Evolutionary conservation across 139 green algal species (phyloP).

Genomic region (Spirogloea muscicola): DNA sequence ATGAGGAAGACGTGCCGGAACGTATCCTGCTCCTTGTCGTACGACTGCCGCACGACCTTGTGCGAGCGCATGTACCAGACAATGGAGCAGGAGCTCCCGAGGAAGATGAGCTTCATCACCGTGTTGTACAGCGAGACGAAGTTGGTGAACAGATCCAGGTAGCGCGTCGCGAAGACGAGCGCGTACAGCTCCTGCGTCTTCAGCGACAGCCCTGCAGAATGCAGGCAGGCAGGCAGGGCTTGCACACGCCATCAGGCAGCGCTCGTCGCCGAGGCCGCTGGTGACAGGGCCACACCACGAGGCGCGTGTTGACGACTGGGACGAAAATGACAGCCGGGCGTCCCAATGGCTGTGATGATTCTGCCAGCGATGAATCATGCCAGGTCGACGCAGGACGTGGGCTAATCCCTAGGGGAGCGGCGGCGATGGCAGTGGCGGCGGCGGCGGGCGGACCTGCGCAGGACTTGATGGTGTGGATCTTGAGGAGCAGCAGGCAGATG

Average conservation of each 20-base stretch:
- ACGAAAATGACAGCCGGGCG: no score
- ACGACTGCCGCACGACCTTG: conserved; percentile 81
- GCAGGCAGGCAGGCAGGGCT: no score
- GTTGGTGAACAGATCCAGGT: conserved; percentile 92
- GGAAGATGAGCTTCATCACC: conserved; percentile 96
- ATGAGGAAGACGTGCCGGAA: conserved; percentile 88
- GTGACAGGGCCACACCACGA: no score
- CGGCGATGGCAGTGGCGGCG: no score
- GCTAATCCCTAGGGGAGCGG: no score
- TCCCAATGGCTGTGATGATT: no score
- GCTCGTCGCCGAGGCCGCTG: no score
- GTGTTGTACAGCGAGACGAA: conserved; percentile 98
- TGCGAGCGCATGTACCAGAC: conserved; percentile 90
- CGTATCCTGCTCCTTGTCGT: conserved; percentile 95
- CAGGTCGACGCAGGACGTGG: no score
- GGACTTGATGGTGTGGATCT: conserved; percentile 87
- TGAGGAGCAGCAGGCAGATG: conserved; percentile 89
- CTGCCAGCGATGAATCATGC: no score
- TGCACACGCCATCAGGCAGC: no score
- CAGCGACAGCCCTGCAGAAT: conserved; percentile 88
- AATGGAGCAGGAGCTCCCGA: conserved; percentile 75
- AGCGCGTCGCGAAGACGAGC: conserved; percentile 91
- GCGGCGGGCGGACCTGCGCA: conserved; percentile 95
- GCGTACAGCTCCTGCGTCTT: conserved; percentile 97
- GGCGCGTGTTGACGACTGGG: no score